phyloP scores from a whole-genome alignment of 176 grass and related monocot genomes.

The Zea luxurians region DNA sequence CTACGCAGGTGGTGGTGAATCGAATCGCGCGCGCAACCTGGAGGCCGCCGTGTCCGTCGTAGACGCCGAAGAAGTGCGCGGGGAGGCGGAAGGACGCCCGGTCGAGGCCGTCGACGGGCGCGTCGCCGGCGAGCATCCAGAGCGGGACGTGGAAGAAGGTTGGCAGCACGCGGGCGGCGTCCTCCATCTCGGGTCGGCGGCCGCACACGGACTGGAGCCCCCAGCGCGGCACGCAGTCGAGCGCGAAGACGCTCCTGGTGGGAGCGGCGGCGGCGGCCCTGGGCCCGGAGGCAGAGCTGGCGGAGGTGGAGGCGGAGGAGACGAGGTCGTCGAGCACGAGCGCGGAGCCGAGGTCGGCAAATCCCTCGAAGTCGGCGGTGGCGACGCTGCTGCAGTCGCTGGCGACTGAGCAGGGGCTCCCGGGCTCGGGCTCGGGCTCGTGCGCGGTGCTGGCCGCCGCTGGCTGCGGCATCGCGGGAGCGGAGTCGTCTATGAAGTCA shows the following conservation, averaged over 20 bases:
- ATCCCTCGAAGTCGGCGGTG: conserved; percentile 57
- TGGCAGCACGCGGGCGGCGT: conserved; percentile 48
- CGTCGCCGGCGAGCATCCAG: conserved; percentile 62
- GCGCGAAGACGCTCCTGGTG: conserved; percentile 56
- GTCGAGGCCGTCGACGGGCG: conserved; percentile 60
- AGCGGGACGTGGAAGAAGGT: conserved; percentile 59
- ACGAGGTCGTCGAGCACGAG: conserved; percentile 42
- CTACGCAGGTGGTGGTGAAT: neutral
- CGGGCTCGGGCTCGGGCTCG: conserved; percentile 3
- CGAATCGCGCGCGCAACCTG: conserved; percentile 30
- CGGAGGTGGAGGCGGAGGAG: neutral
- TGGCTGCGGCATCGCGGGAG: conserved; percentile 11
- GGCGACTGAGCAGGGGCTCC: conserved; percentile 73
- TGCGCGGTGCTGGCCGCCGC: neutral
- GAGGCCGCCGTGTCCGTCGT: conserved; percentile 76
- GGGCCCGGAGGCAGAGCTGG: neutral
- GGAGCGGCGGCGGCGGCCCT: neutral
- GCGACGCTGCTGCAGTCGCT: conserved; percentile 88
- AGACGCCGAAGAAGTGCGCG: conserved; percentile 81
- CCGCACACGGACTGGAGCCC: conserved; percentile 64
- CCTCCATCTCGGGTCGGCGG: conserved; percentile 86
- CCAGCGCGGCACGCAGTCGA: conserved; percentile 73
- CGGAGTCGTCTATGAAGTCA: conserved; percentile 34
- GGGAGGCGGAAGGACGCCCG: conserved; percentile 56
- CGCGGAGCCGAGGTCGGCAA: conserved; percentile 31